Base-by-base conservation (phyloP, 208 protist species). In the Acanthamoeba healyi region DNA sequence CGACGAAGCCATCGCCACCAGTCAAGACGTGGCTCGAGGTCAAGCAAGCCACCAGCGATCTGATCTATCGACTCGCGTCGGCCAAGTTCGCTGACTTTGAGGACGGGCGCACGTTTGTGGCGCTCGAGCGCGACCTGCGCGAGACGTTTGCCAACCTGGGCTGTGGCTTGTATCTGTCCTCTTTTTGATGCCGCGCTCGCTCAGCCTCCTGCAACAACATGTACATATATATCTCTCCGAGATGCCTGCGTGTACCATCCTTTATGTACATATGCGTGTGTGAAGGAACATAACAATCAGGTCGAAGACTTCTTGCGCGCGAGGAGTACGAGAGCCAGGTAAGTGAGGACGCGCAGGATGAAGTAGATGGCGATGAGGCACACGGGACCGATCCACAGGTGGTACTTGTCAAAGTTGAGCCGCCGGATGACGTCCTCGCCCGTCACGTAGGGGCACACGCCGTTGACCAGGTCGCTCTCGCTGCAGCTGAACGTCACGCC, bases 281-380 rank as follows among this genome's bases (percentile, higher is more conserved):
- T n/a, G n/a, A n/a, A n/a, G n/a, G n/a, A n/a, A n/a, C n/a, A n/a
- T n/a, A n/a, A n/a, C n/a, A n/a, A n/a, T 61, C 26, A 92, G 24
- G 54, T 92, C 56, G 63, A 79, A 14, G 87, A 92, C 38, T 42
- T 42, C 67, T 79, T 94, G 15, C 46, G 26, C 3, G 70, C 46
- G 29, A 82, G 40, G 0, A 36, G 70, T 4, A 84, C 22, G 29
- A 94, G 89, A 32, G 67, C 10, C 40, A 94, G 70, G 70, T 63
- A 82, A 65, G 65, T 63, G 65, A 94, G 26, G 32, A 94, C 17
- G 22, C 89, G 89, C 14, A 94, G 49, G 24, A 94, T 63, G 42
- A 77, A 2, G 29, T 63, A 94, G 89, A 94, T 22, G 2, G 29
- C 65, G 44, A 84, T 15, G 24, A 94, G 36, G 44, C 65, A 40